Evolutionary conservation across 1,284 basidiomycete species (phyloP), one percentile per base, ranked within the genome.

Genomic region (Singerocomus inundabilis): DNA sequence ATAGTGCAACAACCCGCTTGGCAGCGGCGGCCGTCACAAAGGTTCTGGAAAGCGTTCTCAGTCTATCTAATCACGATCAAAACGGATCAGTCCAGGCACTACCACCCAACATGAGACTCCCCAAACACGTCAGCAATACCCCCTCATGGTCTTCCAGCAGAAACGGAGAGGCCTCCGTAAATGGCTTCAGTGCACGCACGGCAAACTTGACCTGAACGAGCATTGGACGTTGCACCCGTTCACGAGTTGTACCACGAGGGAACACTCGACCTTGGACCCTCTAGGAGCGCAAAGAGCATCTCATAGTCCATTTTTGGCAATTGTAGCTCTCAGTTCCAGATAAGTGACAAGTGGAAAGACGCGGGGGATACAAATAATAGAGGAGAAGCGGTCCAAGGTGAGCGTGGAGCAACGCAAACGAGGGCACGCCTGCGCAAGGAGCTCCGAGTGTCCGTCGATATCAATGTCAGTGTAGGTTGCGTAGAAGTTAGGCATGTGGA

Each of bases 101-200:
- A 36, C 6, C 7, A 33, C n/a, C 15, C 18, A 21, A 41, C 6
- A 31, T 2, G 2, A 15, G 11, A 1, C 10, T 30, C 5, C 15
- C 24, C 57, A 5, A 36, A 62, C 65, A 63, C 57, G 44, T 61
- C 13, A 65, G 35, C 21, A 55, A 50, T 34, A 51, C 16, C 0
- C 66, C 64, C 0, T 66, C 48, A n/a, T 41, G 9, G 35, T 67
- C 63, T 46, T 69, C 64, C 6, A 67, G 1, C 5, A 59, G 61
- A 30, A 67, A 52, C 1, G 46, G 8, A 3, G 31, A 4, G 1
- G 9, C 33, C 3, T 40, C 47, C 21, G 48, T 30, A 25, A 56
- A 49, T 5, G 51, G 47, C n/a, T 18, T 13, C 13, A 66, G 39
- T 8, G 35, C 46, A 1, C 36, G 47, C 26, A 48, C 26, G 3